Base-by-base conservation (phyloP, 1,284 basidiomycete genomes). In the Puccinia polysora region DNA sequence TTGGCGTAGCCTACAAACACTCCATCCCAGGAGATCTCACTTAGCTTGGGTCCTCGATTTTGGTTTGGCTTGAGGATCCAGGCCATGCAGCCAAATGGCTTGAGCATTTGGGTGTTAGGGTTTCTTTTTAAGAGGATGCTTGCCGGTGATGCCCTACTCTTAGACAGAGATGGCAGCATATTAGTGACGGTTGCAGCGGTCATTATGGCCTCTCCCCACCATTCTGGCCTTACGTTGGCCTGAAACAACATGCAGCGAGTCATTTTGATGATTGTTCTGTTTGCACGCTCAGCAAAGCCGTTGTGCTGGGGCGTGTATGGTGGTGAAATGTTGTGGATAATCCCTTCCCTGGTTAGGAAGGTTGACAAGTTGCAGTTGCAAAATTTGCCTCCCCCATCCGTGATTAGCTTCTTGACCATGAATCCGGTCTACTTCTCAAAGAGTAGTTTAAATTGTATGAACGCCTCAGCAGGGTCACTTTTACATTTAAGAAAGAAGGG, bases 291-390 rank as follows among this genome's bases (percentile, higher is more conserved):
- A 0, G 79, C 75, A 50, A 77, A 74, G 75, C 81, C 68, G 75
- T 80, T 82, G 73, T 76, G 20, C 55, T 77, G 74, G 2, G 80
- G 80, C 2, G 80, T 78, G 69, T 83, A 77, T 64, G 82, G 81
- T 0, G 80, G 75, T 15, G 79, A 80, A n/a, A 79, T 74, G 40
- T 43, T 43, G 40, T 43, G 40, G 8, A 8, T 8, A 43, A 43
- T 43, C 8, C 40, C 40, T 8, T 18, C 18, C 8, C 40, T 43
- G 8, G 8, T 43, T 8, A 43, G 40, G 18, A 8, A 43, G 8
- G 8, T 8, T 18, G 40, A 43, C 40, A 43, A 43, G 40, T 8
- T 43, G 40, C 18, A 8, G 40, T 43, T 43, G 40, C 40, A 43
- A 18, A 43, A 43, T 43, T 43, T 18, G 18, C 40, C 40, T 43